Conservation (phyloP, 768 basidiomycete species). For the Russula earlei region DNA sequence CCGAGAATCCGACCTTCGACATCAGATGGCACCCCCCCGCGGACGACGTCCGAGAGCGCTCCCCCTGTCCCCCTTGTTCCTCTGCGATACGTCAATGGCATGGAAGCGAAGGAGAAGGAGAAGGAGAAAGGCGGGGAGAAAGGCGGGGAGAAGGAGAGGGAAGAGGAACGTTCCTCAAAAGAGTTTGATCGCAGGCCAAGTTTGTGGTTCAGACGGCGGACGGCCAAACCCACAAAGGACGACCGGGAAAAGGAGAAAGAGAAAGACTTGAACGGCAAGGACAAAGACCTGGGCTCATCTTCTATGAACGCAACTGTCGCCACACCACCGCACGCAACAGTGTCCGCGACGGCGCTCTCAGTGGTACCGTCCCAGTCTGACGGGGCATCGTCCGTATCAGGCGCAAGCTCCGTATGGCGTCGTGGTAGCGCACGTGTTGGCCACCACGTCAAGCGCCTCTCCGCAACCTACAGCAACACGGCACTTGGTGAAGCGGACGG, state of each 20-base stretch:
- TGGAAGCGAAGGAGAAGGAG: slow-evolving; percentile 23
- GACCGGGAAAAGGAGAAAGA: slow-evolving; percentile 16
- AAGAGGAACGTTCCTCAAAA: slow-evolving; percentile 20
- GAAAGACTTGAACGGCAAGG: slow-evolving; percentile 12
- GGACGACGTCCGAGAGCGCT: slow-evolving; percentile 17
- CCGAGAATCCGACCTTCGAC: slow-evolving; percentile 11
- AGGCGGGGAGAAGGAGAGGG: slow-evolving; percentile 28
- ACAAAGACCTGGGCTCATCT: not conserved
- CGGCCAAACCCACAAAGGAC: slow-evolving; percentile 24
- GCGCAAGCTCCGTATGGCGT: slow-evolving; percentile 13
- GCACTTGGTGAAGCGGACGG: slow-evolving; percentile 1
- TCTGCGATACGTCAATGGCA: slow-evolving; percentile 24
- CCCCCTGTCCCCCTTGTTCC: slow-evolving; percentile 25
- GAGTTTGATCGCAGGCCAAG: slow-evolving; percentile 36
- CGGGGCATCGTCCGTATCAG: slow-evolving; percentile 10
- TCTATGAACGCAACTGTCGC: not conserved
- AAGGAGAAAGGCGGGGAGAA: slow-evolving; percentile 24
- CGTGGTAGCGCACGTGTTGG: slow-evolving; percentile 11
- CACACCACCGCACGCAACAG: not conserved
- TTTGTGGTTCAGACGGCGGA: slow-evolving; percentile 49
- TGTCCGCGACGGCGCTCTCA: slow-evolving; percentile 9
- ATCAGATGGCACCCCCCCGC: slow-evolving; percentile 21
- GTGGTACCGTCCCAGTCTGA: slow-evolving; percentile 14
- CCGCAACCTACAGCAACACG: slow-evolving; percentile 1
- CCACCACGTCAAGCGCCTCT: slow-evolving; percentile 3